Evolutionary conservation across 306 rosid species (phyloP).

Genomic region (Medicago arabica): DNA sequence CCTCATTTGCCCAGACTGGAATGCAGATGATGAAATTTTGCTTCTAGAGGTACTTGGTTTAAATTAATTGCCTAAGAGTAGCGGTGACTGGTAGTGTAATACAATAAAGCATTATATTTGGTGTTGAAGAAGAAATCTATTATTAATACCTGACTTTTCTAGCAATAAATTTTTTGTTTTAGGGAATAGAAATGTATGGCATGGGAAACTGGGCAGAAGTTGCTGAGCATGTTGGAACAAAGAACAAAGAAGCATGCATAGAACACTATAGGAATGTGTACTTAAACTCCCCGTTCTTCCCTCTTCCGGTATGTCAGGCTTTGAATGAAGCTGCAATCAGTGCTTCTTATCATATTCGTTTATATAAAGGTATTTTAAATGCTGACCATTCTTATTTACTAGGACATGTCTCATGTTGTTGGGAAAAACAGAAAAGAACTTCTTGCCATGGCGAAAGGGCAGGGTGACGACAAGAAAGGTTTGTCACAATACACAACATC

Average conservation of each 20-base stretch:
- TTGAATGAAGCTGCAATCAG: constrained; percentile 21
- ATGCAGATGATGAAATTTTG: constrained; percentile 96
- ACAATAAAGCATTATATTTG: constrained; percentile 20
- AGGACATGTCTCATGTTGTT: constrained; percentile 98
- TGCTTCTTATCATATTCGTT: constrained; percentile 26
- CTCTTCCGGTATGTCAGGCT: constrained; percentile 82
- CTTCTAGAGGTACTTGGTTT: constrained; percentile 80
- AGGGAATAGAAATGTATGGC: constrained; percentile 99
- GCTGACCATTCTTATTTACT: constrained; percentile 43
- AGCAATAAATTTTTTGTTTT: constrained; percentile 33
- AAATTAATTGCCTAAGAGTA: constrained; percentile 24
- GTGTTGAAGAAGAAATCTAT: constrained; percentile 20
- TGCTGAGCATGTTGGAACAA: constrained; percentile 99
- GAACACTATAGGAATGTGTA: constrained; percentile 82
- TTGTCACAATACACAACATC: constrained; percentile 32
- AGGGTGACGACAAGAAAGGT: constrained; percentile 94
- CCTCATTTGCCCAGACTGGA: constrained; percentile 95
- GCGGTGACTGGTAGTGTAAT: constrained; percentile 31
- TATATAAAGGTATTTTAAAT: constrained; percentile 39
- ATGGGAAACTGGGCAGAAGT: constrained; percentile 97
- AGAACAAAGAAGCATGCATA: constrained; percentile 90
- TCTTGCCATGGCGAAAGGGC: constrained; percentile 98
- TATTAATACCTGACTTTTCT: constrained; percentile 29
- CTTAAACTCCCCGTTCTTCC: constrained; percentile 80
- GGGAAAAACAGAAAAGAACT: constrained; percentile 96